Conservation (phyloP, 768 basidiomycete genomes). For the Myochromella boudieri region DNA sequence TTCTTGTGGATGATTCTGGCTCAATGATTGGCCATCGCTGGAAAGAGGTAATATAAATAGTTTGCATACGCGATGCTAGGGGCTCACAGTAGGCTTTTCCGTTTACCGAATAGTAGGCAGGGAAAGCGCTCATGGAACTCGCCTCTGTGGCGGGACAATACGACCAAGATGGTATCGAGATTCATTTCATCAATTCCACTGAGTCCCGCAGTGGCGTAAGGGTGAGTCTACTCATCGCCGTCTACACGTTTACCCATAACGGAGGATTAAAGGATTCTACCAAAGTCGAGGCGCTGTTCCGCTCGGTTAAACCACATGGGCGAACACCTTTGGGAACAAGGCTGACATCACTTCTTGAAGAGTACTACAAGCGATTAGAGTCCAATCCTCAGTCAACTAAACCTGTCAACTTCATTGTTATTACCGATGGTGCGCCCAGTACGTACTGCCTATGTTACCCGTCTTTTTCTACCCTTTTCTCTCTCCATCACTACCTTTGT, state of each 20-base stretch:
- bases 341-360: neutral
- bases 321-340: slow-evolving; percentile 1
- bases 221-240: neutral
- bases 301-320: neutral
- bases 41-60: slow-evolving; percentile 53
- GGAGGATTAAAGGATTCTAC: neutral
- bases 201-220: neutral
- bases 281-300: slow-evolving; percentile 1
- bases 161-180: slow-evolving; percentile 53
- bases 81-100: neutral
- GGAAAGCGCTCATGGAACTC: slow-evolving; percentile 41
- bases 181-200: slow-evolving; percentile 48
- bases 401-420: slow-evolving; percentile 8
- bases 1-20: slow-evolving; percentile 59
- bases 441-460: too few relatives aligned
- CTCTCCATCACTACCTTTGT: neutral
- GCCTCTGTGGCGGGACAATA: slow-evolving; percentile 43
- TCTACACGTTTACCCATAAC: neutral
- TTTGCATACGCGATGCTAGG: neutral
- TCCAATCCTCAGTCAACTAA: neutral
- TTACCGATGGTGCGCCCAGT: slow-evolving; percentile 9
- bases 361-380: neutral
- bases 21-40: slow-evolving; percentile 53
- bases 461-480: neutral
- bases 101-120: slow-evolving; percentile 25